Evolutionary conservation across 2,329 filamentous ascomycete genomes (phyloP).

Genomic region (Epichloe typhina): DNA sequence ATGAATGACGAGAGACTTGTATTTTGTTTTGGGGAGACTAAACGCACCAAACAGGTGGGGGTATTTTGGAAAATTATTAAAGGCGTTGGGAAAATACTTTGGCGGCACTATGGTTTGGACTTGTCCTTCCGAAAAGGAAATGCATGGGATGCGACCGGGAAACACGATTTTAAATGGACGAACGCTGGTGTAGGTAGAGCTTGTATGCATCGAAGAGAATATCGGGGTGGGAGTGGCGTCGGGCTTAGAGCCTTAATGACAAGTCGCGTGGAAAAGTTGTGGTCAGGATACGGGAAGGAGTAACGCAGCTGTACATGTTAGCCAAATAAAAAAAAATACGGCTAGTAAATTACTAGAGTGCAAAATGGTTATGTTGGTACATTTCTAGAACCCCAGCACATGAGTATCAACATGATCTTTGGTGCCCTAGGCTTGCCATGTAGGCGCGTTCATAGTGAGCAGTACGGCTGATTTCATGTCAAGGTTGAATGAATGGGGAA

Average conservation of each 20-base stretch:
- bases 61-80: not conserved
- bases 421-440: not conserved
- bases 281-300: not conserved
- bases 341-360: not conserved
- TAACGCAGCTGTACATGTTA: not conserved
- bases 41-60: not conserved
- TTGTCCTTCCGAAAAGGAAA: not conserved
- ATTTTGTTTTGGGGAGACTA: not conserved
- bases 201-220: not conserved
- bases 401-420: not conserved
- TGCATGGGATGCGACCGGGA: not conserved
- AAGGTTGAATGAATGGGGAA: too few species aligned
- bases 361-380: not conserved
- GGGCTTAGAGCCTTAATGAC: not conserved
- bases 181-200: not conserved
- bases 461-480: too few species aligned
- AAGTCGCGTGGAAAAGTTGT: not conserved
- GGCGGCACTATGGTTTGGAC: not conserved
- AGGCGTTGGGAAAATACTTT: not conserved
- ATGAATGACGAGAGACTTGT: not conserved
- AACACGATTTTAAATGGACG: not conserved
- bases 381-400: not conserved
- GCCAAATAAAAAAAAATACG: not conserved
- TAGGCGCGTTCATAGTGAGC: too few species aligned
- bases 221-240: not conserved